These are phyloP conservation scores for Vanrija humicola DNA, from an alignment of 1,284 basidiomycete species.

Conservation along the genomic window DNA sequence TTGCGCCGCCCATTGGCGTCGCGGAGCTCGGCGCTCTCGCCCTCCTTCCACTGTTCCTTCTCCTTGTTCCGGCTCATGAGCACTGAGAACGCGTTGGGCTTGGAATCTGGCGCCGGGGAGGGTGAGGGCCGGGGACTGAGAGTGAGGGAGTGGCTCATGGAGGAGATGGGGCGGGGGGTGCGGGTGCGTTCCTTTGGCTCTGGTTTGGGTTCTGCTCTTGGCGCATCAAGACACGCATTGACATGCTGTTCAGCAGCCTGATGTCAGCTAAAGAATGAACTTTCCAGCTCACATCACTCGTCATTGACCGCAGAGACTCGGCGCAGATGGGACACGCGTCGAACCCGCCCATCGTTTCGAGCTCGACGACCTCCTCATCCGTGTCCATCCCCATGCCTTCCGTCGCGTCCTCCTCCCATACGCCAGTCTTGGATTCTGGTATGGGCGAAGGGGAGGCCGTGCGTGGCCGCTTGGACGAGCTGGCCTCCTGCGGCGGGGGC, in stretches of 20 bases:
- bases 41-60: slow-evolving; percentile 78
- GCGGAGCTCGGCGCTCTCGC: slow-evolving; percentile 49
- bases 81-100: slow-evolving; percentile 63
- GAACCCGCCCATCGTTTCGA: neutral
- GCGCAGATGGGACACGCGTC: slow-evolving; percentile 4
- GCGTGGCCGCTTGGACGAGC: no score
- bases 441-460: no score
- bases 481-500: no score
- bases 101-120: slow-evolving; percentile 16
- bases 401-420: slow-evolving; percentile 33
- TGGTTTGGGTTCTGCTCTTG: neutral
- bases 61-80: slow-evolving; percentile 80
- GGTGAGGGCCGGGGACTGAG: slow-evolving; percentile 6
- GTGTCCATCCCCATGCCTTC: slow-evolving; percentile 49
- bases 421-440: no score
- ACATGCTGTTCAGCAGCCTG: slow-evolving; percentile 43
- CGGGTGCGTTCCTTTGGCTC: neutral
- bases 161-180: slow-evolving; percentile 22
- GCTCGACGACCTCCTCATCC: slow-evolving; percentile 20
- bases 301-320: neutral
- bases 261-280: neutral
- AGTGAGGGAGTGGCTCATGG: slow-evolving; percentile 22
- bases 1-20: slow-evolving; percentile 45
- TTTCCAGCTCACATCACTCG: neutral
- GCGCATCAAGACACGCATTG: slow-evolving; percentile 44